Percentiles rank a stretch among this genome's conserved stretches.
These are phyloP conservation scores for Amaranthus palmeri DNA, from an alignment of 148 eudicot species.

Conservation along the genomic window DNA sequence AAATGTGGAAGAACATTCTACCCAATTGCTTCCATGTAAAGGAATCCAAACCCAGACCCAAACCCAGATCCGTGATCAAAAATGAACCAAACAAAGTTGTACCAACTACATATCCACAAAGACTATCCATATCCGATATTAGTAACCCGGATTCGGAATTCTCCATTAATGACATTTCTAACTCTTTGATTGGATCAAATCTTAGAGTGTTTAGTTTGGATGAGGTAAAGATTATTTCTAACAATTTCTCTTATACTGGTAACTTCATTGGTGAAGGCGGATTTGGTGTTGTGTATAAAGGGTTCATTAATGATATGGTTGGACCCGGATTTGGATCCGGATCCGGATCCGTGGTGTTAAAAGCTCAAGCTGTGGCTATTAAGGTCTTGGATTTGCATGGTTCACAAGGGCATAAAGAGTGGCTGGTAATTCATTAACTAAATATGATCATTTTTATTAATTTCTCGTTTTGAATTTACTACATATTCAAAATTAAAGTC, in stretches of 20 bases:
- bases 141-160: constrained; percentile 52
- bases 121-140: constrained; percentile 61
- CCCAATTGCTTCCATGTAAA: constrained; percentile 41
- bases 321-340: constrained; percentile 54
- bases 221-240: constrained; percentile 65
- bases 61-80: background rate
- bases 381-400: constrained; percentile 80
- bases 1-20: constrained; percentile 26
- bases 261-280: constrained; percentile 92
- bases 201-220: constrained; percentile 54
- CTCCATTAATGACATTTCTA: constrained; percentile 50
- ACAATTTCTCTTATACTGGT: constrained; percentile 43
- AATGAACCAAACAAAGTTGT: constrained; percentile 14
- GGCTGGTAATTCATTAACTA: constrained; percentile 56
- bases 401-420: constrained; percentile 75
- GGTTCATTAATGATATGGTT: constrained; percentile 58
- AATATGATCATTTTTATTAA: background rate
- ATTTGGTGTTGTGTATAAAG: constrained; percentile 87
- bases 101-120: constrained; percentile 29
- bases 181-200: constrained; percentile 51
- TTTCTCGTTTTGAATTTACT: too few species aligned
- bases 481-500: too few species aligned
- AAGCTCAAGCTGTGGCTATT: constrained; percentile 79
- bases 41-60: constrained; percentile 8
- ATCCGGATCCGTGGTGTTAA: constrained; percentile 16